Conservation (phyloP, 1,284 basidiomycete genomes). For the Moniliophthora roreri region DNA sequence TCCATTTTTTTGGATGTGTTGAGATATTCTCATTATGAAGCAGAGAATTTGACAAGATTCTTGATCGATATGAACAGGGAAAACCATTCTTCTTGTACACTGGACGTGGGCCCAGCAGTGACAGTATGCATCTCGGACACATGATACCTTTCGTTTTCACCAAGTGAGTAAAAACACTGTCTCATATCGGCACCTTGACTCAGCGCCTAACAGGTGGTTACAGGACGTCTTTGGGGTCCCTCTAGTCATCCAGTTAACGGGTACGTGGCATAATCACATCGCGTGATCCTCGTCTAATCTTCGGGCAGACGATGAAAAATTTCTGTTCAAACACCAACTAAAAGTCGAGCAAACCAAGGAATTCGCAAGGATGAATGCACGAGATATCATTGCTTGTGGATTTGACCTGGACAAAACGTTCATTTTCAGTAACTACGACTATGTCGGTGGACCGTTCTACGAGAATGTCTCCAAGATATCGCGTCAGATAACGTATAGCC, state of each 20-base stretch:
- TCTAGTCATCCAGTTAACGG: conserved; percentile 93
- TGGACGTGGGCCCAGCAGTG: conserved; percentile 93
- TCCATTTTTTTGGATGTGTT: conserved; percentile 1
- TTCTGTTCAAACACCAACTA: conserved; percentile 94
- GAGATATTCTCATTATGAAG: conserved; percentile 6
- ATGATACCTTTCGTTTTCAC: conserved; percentile 98
- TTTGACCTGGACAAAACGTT: conserved; percentile 94
- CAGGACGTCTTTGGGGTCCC: conserved; percentile 97
- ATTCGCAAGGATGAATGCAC: conserved; percentile 87
- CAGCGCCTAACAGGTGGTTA: conserved; percentile 68
- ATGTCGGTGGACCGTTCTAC: conserved; percentile 92
- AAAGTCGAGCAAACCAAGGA: conserved; percentile 88
- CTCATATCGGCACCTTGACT: conserved; percentile 3
- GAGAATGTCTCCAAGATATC: conserved; percentile 93
- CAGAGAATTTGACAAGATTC: conserved; percentile 91
- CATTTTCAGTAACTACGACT: conserved; percentile 94
- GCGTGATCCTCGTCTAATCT: conserved; percentile 3
- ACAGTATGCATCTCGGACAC: conserved; percentile 98
- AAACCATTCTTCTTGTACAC: conserved; percentile 99
- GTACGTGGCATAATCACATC: conserved; percentile 33
- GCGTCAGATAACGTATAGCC: conserved; percentile 89
- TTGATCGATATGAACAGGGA: conserved; percentile 94
- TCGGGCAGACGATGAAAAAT: conserved; percentile 93
- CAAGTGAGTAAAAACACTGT: conserved; percentile 62
- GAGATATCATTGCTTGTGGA: conserved; percentile 96